A percentile compares a stretch with the other conserved stretches of the same genome.
These are phyloP conservation scores for Candida khao-thaluensis DNA, from an alignment of 805 yeast genomes.

Conservation along the genomic window DNA sequence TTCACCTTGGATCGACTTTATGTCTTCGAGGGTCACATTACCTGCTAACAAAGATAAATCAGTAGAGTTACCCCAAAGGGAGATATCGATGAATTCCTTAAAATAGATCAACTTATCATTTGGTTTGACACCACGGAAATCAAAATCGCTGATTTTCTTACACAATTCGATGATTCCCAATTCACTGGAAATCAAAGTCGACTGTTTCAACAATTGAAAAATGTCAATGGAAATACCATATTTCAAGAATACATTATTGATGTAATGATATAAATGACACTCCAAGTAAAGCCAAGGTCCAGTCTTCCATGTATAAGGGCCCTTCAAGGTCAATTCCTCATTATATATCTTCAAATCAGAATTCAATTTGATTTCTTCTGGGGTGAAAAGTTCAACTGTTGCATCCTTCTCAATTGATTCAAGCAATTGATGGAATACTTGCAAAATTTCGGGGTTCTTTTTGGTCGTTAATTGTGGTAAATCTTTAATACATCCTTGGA, in stretches of 20 bases:
- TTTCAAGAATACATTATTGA: conserved; percentile 44
- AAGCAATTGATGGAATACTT: conserved; percentile 40
- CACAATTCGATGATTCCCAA: conserved; percentile 83
- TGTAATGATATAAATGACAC: conserved; percentile 73
- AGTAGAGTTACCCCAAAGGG: conserved; percentile 98
- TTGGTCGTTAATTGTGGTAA: conserved; percentile 8
- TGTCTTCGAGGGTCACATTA: conserved; percentile 79
- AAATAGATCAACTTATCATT: conserved; percentile 54
- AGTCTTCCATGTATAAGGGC: conserved; percentile 62
- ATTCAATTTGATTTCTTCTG: conserved; percentile 40
- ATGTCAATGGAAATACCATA: conserved; percentile 56
- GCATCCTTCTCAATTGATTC: conserved; percentile 33
- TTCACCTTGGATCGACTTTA: conserved; percentile 87
- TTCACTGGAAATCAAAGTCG: conserved; percentile 71
- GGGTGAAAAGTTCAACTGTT: conserved; percentile 27
- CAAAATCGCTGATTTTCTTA: conserved; percentile 47
- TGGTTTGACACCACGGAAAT: conserved; percentile 27
- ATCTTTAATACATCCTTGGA: conserved; percentile 53
- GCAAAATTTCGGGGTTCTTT: neutral
- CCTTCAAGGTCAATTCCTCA: conserved; percentile 28
- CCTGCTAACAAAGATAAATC: conserved; percentile 88
- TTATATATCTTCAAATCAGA: conserved; percentile 58
- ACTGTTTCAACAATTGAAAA: conserved; percentile 66
- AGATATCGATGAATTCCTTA: conserved; percentile 80
- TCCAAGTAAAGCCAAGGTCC: conserved; percentile 93